A percentile compares a stretch with the other conserved stretches of the same genome.
Evolutionary conservation across 306 rosid genomes (phyloP).

Genomic region (Oxytropis ochrocephala): DNA sequence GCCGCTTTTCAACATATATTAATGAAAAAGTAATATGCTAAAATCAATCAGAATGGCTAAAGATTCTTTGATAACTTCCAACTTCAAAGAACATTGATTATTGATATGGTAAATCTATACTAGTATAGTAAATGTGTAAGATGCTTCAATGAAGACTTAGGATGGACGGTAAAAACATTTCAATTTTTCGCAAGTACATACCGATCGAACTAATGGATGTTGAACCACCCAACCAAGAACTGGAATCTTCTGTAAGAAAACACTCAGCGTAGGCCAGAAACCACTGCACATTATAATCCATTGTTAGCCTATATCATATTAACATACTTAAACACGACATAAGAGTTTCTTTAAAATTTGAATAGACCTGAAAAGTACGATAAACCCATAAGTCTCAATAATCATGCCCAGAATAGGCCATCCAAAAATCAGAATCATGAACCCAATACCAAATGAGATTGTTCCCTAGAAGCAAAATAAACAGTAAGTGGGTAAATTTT

Average conservation of each 20-base stretch:
- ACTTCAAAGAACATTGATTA: neutral
- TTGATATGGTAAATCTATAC: neutral
- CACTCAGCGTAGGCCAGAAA: constrained; percentile 98
- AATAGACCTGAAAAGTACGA: constrained; percentile 79
- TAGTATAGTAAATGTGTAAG: neutral
- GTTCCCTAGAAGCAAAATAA: constrained; percentile 57
- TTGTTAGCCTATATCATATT: constrained; percentile 25
- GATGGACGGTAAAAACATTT: neutral
- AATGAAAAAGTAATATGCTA: neutral
- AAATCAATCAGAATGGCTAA: neutral
- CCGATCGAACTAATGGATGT: constrained; percentile 81
- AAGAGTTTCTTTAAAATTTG: constrained; percentile 2
- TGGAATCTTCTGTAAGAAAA: constrained; percentile 90
- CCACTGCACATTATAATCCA: constrained; percentile 60
- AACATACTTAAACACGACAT: neutral
- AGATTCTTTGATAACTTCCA: too few species aligned
- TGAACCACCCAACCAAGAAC: constrained; percentile 90
- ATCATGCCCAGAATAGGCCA: constrained; percentile 98
- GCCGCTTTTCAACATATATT: neutral
- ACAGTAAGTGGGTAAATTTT: neutral
- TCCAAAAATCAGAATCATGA: constrained; percentile 77
- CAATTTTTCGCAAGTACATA: constrained; percentile 35
- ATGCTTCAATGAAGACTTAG: neutral
- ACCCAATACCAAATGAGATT: constrained; percentile 85
- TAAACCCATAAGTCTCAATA: constrained; percentile 85